Evolutionary conservation across 1,139 yeast genomes (phyloP), one percentile per base, ranked within the genome.

Genomic region (Blastobotrys elegans): DNA sequence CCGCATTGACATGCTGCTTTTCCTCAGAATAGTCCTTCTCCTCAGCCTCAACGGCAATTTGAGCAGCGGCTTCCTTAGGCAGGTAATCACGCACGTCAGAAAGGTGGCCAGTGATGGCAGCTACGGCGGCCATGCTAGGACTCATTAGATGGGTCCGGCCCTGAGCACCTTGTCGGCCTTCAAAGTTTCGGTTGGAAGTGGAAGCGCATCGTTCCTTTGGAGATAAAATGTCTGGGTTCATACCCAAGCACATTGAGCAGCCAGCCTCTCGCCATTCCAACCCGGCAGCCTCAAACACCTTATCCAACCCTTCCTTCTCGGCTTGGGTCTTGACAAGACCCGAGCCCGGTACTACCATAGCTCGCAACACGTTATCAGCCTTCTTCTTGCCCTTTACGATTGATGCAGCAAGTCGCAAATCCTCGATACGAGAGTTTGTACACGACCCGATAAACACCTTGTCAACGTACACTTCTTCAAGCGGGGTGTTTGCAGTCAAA

Each of bases 181-280:
- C 97, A 66, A 92, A 92, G 74, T 92, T 92, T 77, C 98, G 85
- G 76, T 92, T 92, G 26, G 97, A 90, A 27, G 98, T 92, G 20
- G 97, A 90, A 4, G 98, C 98, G 74, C 98, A 92, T 71, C 98
- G 82, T 70, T 92, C 98, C 64, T 85, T 79, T 40, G 97, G 97
- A 53, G 83, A 80, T 63, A 92, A 78, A 61, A 92, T 90, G 73
- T 92, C 98, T 36, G 97, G 97, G 72, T 92, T 92, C 98, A 92
- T 92, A 70, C 98, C 98, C 52, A 92, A 79, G 73, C 98, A 92
- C 98, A 92, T 92, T 44, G 97, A 90, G 72, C 98, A 92, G 53
- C 98, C 98, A 55, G 98, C 97, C 73, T 92, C 98, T 74, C 98
- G 84, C 98, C 98, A 92, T 61, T 85, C 89, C 65, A 92, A 92